Conservation (phyloP, 164 flowering plant species). For the Tinospora cordifolia region DNA sequence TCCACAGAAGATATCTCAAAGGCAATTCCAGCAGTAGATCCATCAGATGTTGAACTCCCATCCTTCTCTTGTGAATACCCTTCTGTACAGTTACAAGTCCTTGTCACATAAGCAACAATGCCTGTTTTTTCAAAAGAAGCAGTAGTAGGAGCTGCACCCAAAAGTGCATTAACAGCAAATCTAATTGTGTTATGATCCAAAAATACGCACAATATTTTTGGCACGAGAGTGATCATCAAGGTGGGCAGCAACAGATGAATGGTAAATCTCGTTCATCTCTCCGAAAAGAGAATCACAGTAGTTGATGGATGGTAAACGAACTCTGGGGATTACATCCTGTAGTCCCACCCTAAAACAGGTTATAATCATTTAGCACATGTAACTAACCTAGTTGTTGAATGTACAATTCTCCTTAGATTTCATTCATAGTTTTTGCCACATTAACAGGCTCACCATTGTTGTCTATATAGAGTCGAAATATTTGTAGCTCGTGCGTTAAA, state of each 20-base stretch:
- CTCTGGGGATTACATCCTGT: neutral
- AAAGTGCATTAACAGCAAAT: neutral
- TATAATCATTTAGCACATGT: neutral
- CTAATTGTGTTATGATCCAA: neutral
- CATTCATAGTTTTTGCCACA: slow-evolving; percentile 5
- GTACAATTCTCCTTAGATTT: neutral
- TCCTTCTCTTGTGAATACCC: slow-evolving; percentile 44
- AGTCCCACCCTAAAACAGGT: neutral
- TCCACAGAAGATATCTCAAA: slow-evolving; percentile 89
- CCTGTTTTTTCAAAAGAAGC: neutral
- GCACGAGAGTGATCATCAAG: neutral
- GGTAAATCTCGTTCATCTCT: neutral
- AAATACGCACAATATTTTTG: too few relatives aligned
- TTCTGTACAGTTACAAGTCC: slow-evolving; percentile 48
- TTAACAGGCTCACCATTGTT: slow-evolving; percentile 1
- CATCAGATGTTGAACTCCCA: slow-evolving; percentile 58
- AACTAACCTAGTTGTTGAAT: neutral
- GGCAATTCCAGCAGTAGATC: slow-evolving; percentile 74
- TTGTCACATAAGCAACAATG: slow-evolving; percentile 4
- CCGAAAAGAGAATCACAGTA: neutral
- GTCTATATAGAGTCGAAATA: neutral
- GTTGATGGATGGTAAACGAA: neutral
- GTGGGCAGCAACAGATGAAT: neutral
- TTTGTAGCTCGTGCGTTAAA: neutral
- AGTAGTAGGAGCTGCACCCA: neutral